Evolutionary conservation across 2,329 filamentous ascomycete genomes (phyloP), one percentile per base, ranked within the genome.

Genomic region (Cladosporium cucumerinum): DNA sequence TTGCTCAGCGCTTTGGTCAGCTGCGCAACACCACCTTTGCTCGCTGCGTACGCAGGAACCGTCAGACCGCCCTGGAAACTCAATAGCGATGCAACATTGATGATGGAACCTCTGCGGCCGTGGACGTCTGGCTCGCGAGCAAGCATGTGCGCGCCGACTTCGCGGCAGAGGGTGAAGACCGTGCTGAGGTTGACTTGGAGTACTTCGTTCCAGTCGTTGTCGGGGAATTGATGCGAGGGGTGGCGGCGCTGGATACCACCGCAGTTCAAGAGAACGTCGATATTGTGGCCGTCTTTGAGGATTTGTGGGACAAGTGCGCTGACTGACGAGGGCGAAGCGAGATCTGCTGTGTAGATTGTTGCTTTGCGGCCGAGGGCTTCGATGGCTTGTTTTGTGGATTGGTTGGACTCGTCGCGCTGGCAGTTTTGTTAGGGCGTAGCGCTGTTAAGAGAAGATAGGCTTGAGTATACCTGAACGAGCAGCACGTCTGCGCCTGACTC

Each of bases 1-100:
- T 96, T 96, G 62, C 88, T 87, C 65, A 96, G 82, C 34, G 89
- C 88, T 79, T 95, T 95, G 60, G 91, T 95, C 64, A 95, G 78
- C 79, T 96, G 92, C 16, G 87, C 89, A 0, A 96, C 88, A 12
- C 90, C 93, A 51, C 92, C 92, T 78, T 96, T 96, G 67, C 86
- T 87, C 0, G 92, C 91, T 0, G 92, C 89, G 75, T 96, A 97
- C 1, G 92, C 92, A 0, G 92, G 92, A 0, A 96, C 91, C 0
- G 89, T 96, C 69, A 96, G 68, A 0, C 71, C 69, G 12, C 71
- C 71, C 43, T 72, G 70, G 61, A 69, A 71, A 18, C 66, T 61
- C 34, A 68, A 55, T 26, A 68, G 57, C 18, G 63, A 61, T 12
- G 70, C 71, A 30, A 73, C 69, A 43, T 73, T 73, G 64, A 73